These are phyloP conservation scores for Mucor racemosus DNA, from an alignment of 371 early-diverging fungal species.

Conservation along the genomic window DNA sequence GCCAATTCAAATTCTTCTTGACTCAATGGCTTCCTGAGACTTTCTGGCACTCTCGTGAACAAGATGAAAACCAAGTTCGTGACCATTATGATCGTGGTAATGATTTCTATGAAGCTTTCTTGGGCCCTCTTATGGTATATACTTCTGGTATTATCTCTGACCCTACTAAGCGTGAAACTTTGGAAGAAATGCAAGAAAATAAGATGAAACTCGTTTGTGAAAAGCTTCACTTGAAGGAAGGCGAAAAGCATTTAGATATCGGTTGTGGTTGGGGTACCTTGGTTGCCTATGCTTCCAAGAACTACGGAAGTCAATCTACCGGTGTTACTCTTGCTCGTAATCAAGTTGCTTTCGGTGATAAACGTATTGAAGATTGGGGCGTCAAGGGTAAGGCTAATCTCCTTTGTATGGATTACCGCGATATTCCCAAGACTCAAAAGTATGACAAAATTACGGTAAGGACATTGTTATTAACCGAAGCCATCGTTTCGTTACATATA, in stretches of 20 bases:
- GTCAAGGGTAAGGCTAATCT: slow-evolving; percentile 80
- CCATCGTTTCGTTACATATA: background rate
- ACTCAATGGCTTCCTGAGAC: slow-evolving; percentile 95
- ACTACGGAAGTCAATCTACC: slow-evolving; percentile 86
- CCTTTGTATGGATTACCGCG: slow-evolving; percentile 95
- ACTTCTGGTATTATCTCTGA: slow-evolving; percentile 92
- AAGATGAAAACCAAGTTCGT: slow-evolving; percentile 95
- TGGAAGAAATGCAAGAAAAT: slow-evolving; percentile 95
- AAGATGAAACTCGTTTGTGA: slow-evolving; percentile 91
- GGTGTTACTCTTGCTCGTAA: slow-evolving; percentile 94
- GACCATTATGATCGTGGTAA: slow-evolving; percentile 98
- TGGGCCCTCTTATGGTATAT: slow-evolving; percentile 95
- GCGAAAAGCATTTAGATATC: slow-evolving; percentile 94
- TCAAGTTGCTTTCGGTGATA: slow-evolving; percentile 88
- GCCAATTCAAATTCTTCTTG: slow-evolving; percentile 90
- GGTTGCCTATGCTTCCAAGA: slow-evolving; percentile 86
- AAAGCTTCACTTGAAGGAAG: slow-evolving; percentile 84
- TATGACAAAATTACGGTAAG: slow-evolving; percentile 90
- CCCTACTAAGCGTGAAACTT: slow-evolving; percentile 73
- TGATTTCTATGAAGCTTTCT: slow-evolving; percentile 94
- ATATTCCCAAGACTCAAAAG: slow-evolving; percentile 83
- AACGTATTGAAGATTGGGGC: slow-evolving; percentile 83
- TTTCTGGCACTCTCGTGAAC: slow-evolving; percentile 92
- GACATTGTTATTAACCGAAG: slow-evolving; percentile 6
- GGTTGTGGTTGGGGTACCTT: slow-evolving; percentile 99